Base-by-base conservation (phyloP, 1,139 yeast species). In the Blastobotrys elegans region DNA sequence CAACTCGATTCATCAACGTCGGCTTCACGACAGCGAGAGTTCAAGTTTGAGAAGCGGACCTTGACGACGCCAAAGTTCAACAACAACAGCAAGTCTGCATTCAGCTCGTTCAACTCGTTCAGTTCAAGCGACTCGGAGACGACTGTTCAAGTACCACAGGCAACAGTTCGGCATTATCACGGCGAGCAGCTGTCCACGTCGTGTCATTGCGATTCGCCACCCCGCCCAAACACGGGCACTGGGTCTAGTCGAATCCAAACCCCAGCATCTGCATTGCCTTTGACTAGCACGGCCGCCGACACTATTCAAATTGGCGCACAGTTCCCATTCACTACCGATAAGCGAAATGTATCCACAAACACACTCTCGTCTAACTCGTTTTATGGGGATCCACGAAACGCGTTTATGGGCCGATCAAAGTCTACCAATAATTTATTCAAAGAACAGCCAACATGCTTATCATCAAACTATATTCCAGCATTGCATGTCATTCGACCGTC, bases 291-390 rank as follows among this genome's bases (percentile, higher is more conserved):
- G 3, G 13, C 13, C n/a, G 31, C 20, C 32, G 50, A 50, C 49
- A 54, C 58, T 7, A 57, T 56, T 18, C 66, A 64, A 48, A 62
- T 65, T 43, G 69, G 69, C 32, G 57, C 64, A 16, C 61, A 63
- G 29, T 56, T 63, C 50, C 64, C 68, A 10, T 66, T 65, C 48
- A 58, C 40, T 16, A 37, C 17, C 34, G 7, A 8, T 13, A 26
- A 13, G 13, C n/a, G n/a, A n/a, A n/a, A n/a, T n/a, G n/a, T n/a
- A n/a, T n/a, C n/a, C n/a, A n/a, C n/a, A n/a, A n/a, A n/a, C n/a
- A 26, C 7, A 8, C 30, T 26, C 30, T 26, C 30, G 13, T 18
- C n/a, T 22, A 36, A n/a, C n/a, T n/a, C n/a, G n/a, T n/a, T n/a
- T 13, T 30, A 16, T 18, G 42, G 42, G 11, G 34, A 41, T n/a